These are phyloP conservation scores for Plasmodium inui DNA, from an alignment of 169 alveolate species.

Conservation along the genomic window DNA sequence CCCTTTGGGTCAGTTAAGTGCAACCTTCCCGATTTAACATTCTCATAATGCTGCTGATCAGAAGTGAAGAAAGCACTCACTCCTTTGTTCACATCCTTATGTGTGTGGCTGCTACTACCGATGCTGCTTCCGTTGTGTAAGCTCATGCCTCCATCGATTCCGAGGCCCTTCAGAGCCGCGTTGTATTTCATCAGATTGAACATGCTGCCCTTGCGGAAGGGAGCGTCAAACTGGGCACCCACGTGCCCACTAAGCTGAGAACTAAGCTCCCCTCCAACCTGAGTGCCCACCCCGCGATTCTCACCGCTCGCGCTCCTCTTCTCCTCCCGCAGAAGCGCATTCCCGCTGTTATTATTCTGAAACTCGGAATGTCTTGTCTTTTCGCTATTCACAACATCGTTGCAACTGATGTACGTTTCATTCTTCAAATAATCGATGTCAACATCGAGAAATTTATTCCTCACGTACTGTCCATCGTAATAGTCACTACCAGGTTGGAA, in stretches of 20 bases:
- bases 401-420: slow-evolving; percentile 29
- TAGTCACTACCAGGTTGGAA: neutral
- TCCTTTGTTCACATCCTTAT: neutral
- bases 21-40: neutral
- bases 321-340: neutral
- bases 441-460: slow-evolving; percentile 7
- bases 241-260: neutral
- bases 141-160: neutral
- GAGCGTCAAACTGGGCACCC: neutral
- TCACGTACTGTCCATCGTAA: slow-evolving; percentile 12
- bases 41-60: neutral
- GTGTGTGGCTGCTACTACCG: neutral
- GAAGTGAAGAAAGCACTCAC: neutral
- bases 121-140: neutral
- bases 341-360: neutral
- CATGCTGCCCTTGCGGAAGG: neutral
- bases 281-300: neutral
- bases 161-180: neutral
- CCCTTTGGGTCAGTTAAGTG: neutral
- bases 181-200: slow-evolving; percentile 2
- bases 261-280: neutral
- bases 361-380: slow-evolving; percentile 20
- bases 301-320: neutral
- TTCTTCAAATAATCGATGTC: slow-evolving; percentile 34
- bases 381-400: slow-evolving; percentile 40